These are phyloP conservation scores for Ceratocystis destructans DNA, from an alignment of 2,329 filamentous ascomycete species.

Conservation along the genomic window DNA sequence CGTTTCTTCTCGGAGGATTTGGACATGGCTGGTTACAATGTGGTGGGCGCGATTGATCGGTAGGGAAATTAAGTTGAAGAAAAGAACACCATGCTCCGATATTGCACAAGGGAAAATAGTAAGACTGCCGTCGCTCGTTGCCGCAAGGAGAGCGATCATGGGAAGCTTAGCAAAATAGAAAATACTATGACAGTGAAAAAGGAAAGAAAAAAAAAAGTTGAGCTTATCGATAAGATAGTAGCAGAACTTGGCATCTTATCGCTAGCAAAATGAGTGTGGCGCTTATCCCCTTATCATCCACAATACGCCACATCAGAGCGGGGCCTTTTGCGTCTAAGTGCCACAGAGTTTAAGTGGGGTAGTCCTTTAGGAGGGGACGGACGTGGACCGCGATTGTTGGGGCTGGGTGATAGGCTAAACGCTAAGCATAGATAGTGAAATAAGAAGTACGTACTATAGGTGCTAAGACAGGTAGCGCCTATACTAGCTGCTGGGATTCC, in stretches of 20 bases:
- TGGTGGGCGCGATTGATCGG: not conserved
- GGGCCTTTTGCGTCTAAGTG: not conserved
- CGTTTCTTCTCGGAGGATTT: constrained; percentile 32
- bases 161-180: not conserved
- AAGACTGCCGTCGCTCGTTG: not conserved
- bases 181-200: not conserved
- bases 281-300: not conserved
- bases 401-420: not conserved
- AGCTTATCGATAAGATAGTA: constrained; percentile 10
- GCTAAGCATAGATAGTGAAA: not conserved
- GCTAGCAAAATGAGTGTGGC: not conserved
- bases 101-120: not conserved
- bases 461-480: not conserved
- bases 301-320: not conserved
- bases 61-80: not conserved
- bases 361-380: no score
- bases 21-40: constrained; percentile 13
- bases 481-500: no score
- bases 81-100: not conserved
- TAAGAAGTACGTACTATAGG: not conserved
- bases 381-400: no score
- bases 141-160: not conserved
- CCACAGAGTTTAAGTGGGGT: not conserved
- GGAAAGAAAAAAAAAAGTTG: constrained; percentile 6
- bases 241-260: not conserved